These are phyloP conservation scores for Prillingera fragicola DNA, from an alignment of 1,284 basidiomycete species.

Conservation along the genomic window DNA sequence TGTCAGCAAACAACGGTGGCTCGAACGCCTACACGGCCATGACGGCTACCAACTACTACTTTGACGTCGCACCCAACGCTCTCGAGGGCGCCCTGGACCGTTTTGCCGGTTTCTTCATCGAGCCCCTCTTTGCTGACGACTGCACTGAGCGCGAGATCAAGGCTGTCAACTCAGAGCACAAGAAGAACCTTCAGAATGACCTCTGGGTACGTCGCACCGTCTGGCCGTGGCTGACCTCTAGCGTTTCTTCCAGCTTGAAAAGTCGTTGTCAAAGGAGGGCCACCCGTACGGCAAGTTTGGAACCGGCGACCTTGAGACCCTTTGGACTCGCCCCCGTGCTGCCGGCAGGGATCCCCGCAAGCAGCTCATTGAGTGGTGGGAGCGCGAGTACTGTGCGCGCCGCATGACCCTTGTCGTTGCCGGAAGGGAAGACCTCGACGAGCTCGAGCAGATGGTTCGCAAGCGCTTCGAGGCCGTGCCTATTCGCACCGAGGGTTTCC, in stretches of 20 bases:
- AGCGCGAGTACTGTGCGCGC: conserved; percentile 84
- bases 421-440: conserved; percentile 64
- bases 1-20: conserved; percentile 81
- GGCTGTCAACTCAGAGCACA: conserved; percentile 96
- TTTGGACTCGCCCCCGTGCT: conserved; percentile 58
- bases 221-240: conserved; percentile 48
- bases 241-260: conserved; percentile 96
- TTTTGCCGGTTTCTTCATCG: conserved; percentile 91
- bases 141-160: conserved; percentile 93
- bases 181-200: conserved; percentile 95
- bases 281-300: conserved; percentile 92
- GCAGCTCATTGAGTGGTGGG: conserved; percentile 93
- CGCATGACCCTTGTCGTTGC: conserved; percentile 88
- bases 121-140: conserved; percentile 77
- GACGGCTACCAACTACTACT: conserved; percentile 78
- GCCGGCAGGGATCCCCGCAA: conserved; percentile 79
- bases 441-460: conserved; percentile 43
- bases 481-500: conserved; percentile 35
- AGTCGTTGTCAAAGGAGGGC: conserved; percentile 70
- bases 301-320: conserved; percentile 78
- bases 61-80: conserved; percentile 82
- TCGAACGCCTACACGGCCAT: conserved; percentile 95
- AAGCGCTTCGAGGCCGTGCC: conserved; percentile 42
- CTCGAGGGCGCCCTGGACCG: conserved; percentile 79
- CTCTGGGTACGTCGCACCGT: conserved; percentile 56